A percentile compares a stretch with the other conserved stretches of the same genome.
Conservation (phyloP, 2,329 filamentous ascomycete species). For the Calycina marina region DNA sequence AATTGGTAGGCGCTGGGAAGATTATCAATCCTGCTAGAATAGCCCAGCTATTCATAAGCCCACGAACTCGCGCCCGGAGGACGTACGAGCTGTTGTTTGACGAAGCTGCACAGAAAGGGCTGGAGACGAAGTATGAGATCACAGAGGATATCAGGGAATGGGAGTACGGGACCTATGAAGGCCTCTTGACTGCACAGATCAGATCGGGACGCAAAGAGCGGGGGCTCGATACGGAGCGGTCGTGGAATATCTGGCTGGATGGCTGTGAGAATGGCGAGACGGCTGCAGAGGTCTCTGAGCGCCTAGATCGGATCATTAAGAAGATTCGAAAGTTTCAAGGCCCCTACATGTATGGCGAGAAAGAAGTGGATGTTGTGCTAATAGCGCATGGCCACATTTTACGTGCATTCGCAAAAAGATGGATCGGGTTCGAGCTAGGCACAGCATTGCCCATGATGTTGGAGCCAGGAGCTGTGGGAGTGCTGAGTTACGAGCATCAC, state of each 20-base stretch:
- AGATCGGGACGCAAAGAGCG: conserved; percentile 23
- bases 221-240: conserved; percentile 28
- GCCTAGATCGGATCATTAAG: conserved; percentile 34
- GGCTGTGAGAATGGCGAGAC: conserved; percentile 35
- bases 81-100: conserved; percentile 32
- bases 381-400: conserved; percentile 34
- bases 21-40: conserved; percentile 33
- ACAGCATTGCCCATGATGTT: conserved; percentile 24
- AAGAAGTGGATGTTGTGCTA: conserved; percentile 34
- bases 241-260: conserved; percentile 38
- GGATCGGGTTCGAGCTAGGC: conserved; percentile 31
- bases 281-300: conserved; percentile 30
- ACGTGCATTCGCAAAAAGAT: conserved; percentile 38
- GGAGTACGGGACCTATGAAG: conserved; percentile 36
- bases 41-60: conserved; percentile 30
- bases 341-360: conserved; percentile 27
- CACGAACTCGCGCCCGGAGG: conserved; percentile 29
- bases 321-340: conserved; percentile 34
- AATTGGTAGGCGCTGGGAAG: conserved; percentile 30
- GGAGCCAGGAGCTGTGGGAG: conserved; percentile 25
- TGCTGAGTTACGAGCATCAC: conserved; percentile 25
- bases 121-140: conserved; percentile 22
- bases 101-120: conserved; percentile 8
- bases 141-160: conserved; percentile 33
- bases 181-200: conserved; percentile 30